Percentiles rank a stretch among this genome's conserved stretches.
phyloP scores from a whole-genome alignment of 768 basidiomycete species.

The Leucocoprinus birnbaumii region DNA sequence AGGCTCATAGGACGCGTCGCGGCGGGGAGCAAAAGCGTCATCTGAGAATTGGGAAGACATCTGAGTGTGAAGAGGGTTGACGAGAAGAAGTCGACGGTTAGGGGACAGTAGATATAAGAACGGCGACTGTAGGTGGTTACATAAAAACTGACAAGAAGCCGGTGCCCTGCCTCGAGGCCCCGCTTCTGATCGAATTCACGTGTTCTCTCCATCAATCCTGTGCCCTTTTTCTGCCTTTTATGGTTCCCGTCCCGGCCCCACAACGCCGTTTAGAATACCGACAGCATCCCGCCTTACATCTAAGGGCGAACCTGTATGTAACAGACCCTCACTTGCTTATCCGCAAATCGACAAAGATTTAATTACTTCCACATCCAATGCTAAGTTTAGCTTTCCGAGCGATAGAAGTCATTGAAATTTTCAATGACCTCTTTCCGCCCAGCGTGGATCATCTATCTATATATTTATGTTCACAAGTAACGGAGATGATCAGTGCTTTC shows the following conservation, averaged over 20 bases:
- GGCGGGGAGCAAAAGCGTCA: not conserved
- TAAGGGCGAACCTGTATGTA: not conserved
- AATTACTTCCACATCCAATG: not conserved
- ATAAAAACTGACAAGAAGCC: conserved; percentile 20
- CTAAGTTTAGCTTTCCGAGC: no score
- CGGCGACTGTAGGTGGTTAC: conserved; percentile 17
- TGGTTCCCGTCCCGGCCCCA: not conserved
- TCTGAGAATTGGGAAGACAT: conserved; percentile 6
- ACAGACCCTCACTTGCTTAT: not conserved
- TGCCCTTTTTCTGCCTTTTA: not conserved
- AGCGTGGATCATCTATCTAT: not conserved
- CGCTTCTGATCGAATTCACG: conserved; percentile 32
- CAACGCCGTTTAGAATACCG: not conserved
- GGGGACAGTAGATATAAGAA: conserved; percentile 12
- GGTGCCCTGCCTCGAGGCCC: conserved; percentile 19
- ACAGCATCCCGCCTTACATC: not conserved
- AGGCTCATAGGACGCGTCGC: conserved; percentile 6
- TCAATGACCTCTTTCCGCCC: not conserved
- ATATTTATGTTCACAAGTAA: not conserved
- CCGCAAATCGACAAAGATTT: no score
- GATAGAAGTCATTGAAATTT: not conserved
- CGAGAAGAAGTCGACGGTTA: not conserved
- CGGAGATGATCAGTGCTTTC: not conserved
- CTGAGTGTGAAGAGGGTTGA: conserved; percentile 2
- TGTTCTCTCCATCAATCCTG: conserved; percentile 21